Base-by-base conservation (phyloP, 495 filamentous ascomycete genomes). In the Staphylotrichum longicolle region DNA sequence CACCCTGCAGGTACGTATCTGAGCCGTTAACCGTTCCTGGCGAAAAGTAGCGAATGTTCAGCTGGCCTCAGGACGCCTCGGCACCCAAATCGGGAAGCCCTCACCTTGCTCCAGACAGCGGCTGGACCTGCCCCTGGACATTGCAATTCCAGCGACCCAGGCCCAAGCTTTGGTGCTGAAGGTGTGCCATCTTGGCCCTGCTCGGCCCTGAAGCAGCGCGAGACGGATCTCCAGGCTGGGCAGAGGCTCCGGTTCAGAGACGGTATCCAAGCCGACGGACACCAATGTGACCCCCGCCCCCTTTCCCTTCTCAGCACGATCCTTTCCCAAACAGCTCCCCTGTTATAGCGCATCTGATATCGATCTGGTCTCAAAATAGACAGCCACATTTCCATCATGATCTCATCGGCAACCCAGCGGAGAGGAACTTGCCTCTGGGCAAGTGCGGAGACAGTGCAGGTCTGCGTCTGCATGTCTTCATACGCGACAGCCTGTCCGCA, bases 21-120 rank as follows among this genome's bases (percentile, higher is more conserved):
- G 11, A 4, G 39, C 42, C 30, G 60, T 68, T 68, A 67, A 65
- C 69, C 66, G 46, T 63, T 70, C 67, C 49, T 60, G 71, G 71
- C 54, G 54, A 70, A 67, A 54, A 62, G 63, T 70, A 73, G 69
- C 71, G 71, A 73, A 66, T 39, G 7, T 70, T 70, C 71, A 73
- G 71, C 71, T 73, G 69, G 63, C 54, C 65, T 63, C 65, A 61
- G 47, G 55, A 66, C 66, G 70, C 70, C 70, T 41, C 50, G 11
- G n/a, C 62, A n/a, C 34, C 69, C 66, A 53, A 64, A 68, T 56
- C 7, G 35, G 70, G 63, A 63, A 62, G 40, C 60, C 47, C 48
- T 56, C 33, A 50, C 37, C 32, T 45, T 27, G n/a, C n/a, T 37
- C 52, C 33, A 37, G 12, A 40, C 15, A 30, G 35, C 45, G 5